Evolutionary conservation across 2,329 filamentous ascomycete species (phyloP).

Genomic region (Aspergillus neotritici): DNA sequence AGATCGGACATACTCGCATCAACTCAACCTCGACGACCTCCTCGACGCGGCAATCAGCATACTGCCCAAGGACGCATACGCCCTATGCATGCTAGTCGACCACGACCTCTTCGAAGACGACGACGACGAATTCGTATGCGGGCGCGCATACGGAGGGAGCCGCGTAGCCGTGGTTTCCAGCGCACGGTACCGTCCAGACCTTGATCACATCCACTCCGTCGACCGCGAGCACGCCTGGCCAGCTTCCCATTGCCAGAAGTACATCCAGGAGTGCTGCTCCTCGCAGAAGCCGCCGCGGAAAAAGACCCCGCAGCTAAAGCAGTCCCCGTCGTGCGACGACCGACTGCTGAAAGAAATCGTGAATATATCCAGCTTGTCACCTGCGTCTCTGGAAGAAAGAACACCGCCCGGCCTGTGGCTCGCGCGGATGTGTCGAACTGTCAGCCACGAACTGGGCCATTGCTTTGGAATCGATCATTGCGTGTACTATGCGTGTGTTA

Average conservation of each 20-base stretch:
- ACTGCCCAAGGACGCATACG: slow-evolving; percentile 55
- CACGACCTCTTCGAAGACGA: slow-evolving; percentile 63
- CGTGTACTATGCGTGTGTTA: slow-evolving; percentile 33
- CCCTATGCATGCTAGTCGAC: slow-evolving; percentile 52
- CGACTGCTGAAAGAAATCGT: slow-evolving; percentile 6
- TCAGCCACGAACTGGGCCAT: slow-evolving; percentile 61
- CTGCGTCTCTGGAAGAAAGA: slow-evolving; percentile 3
- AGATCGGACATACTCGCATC: slow-evolving; percentile 40
- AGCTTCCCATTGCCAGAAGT: slow-evolving; percentile 51
- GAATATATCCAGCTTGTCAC: neutral
- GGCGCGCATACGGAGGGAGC: slow-evolving; percentile 60
- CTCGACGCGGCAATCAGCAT: slow-evolving; percentile 52
- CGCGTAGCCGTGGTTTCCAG: slow-evolving; percentile 58
- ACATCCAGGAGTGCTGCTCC: slow-evolving; percentile 6
- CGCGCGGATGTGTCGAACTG: slow-evolving; percentile 52
- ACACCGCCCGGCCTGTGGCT: slow-evolving; percentile 50
- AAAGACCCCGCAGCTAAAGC: slow-evolving; percentile 1
- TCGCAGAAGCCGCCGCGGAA: slow-evolving; percentile 1
- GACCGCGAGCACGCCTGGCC: slow-evolving; percentile 58
- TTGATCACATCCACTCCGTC: slow-evolving; percentile 40
- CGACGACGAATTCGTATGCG: slow-evolving; percentile 62
- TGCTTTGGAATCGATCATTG: slow-evolving; percentile 64
- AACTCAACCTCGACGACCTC: slow-evolving; percentile 56
- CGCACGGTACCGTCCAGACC: slow-evolving; percentile 55
- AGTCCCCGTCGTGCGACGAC: neutral